Evolutionary conservation across 116 monocot species (phyloP), one percentile per base, ranked within the genome.

Genomic region (Cymodocea nodosa): DNA sequence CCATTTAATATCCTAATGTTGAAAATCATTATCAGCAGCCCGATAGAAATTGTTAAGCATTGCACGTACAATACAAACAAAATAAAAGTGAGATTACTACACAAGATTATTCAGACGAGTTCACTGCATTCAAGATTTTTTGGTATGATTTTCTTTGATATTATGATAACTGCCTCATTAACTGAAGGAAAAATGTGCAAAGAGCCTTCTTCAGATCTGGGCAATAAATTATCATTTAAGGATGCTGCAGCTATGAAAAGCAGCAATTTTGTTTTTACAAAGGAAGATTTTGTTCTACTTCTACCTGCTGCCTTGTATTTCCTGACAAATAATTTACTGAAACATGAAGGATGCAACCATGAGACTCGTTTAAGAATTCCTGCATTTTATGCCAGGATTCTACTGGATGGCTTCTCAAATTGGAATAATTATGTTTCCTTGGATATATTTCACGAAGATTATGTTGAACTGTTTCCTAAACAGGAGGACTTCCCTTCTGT

Each of bases 261-360:
- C 14, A 50, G 10, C 62, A 68, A 52, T 11, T 7, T 51, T 60
- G 15, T 13, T 23, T 63, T 81, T 63, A 81, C 81, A 25, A 72
- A 82, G 49, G 82, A 84, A 74, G 85, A 84, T 52, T 77, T 74
- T 62, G 18, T 98, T 30, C 62, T 84, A 72, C 71, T 98, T 55
- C 66, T 98, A 64, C 98, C 98, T 73, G 76, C 76, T 24, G 85
- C 84, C 67, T 74, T 98, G 72, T 85, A 82, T 69, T 85, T 74
- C 52, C 37, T 80, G 34, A 72, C 37, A 14, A 62, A 13, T 73
- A 66, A 68, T 35, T 24, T 77, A 22, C 50, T 62, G 24, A 73
- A 74, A 51, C 48, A 68, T 62, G 53, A 51, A 40, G 70, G 60
- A 35, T 72, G 78, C 50, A 59, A 70, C 68, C 55, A 52, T 35